These are phyloP conservation scores for Globisporangium viniferum DNA, from an alignment of 352 stramenopile species.

Conservation along the genomic window DNA sequence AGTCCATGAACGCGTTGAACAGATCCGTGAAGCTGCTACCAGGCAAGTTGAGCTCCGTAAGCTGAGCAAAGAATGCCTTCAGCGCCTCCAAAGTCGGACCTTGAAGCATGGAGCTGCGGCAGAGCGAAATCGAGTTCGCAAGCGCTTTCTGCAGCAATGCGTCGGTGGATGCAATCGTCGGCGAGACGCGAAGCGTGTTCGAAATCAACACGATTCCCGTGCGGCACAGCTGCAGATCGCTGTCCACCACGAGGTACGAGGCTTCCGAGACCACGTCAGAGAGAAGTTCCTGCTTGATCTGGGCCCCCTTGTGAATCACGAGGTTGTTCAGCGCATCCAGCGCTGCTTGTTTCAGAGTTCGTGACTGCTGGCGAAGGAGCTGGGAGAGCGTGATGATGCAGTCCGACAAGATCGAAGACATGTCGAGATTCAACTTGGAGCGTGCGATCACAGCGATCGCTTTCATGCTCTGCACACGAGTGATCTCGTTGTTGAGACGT, in stretches of 20 bases:
- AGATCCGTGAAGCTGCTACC: constrained; percentile 86
- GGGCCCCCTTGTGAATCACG: constrained; percentile 70
- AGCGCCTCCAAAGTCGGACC: constrained; percentile 60
- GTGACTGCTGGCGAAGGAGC: constrained; percentile 94
- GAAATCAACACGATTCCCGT: constrained; percentile 89
- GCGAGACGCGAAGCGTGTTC: constrained; percentile 67
- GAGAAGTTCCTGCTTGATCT: constrained; percentile 79
- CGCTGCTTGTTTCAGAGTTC: constrained; percentile 93
- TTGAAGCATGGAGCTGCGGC: constrained; percentile 92
- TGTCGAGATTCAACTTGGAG: constrained; percentile 85
- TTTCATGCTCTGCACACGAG: constrained; percentile 95
- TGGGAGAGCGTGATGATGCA: constrained; percentile 85
- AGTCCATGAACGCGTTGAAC: constrained; percentile 76
- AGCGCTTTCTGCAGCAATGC: constrained; percentile 69
- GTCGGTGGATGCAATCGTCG: constrained; percentile 50
- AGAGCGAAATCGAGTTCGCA: constrained; percentile 82
- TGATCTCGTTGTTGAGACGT: constrained; percentile 98
- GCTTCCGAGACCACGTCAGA: constrained; percentile 89
- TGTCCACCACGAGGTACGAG: constrained; percentile 90
- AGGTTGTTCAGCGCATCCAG: constrained; percentile 92
- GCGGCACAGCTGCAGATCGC: constrained; percentile 96
- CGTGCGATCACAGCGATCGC: constrained; percentile 89
- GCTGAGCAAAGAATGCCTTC: constrained; percentile 58
- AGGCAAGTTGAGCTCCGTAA: constrained; percentile 51
- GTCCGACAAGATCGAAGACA: constrained; percentile 90